Conservation (phyloP, 2,329 filamentous ascomycete species). For the Sporothrix euskadiensis region DNA sequence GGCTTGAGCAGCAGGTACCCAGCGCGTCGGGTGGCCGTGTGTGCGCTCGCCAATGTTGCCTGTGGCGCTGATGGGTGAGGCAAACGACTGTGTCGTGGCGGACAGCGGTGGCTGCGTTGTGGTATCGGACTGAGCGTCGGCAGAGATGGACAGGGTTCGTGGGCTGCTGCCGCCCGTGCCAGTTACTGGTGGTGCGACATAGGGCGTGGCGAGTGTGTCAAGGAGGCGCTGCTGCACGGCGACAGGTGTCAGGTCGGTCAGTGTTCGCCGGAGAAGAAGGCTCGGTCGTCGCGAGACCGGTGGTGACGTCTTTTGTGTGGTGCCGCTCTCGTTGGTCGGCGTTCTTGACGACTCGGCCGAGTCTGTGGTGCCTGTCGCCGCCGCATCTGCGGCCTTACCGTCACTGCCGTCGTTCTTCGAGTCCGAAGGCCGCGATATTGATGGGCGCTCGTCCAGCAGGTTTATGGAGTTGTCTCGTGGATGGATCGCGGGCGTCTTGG, state of each 20-base stretch:
- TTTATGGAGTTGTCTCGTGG: constrained; percentile 15
- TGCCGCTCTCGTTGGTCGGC: constrained; percentile 57
- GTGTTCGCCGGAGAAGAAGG: constrained; percentile 71
- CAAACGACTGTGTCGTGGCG: constrained; percentile 40
- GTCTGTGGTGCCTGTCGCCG: constrained; percentile 35
- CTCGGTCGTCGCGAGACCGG: constrained; percentile 62
- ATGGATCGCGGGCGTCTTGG: neutral
- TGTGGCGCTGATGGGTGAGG: constrained; percentile 47
- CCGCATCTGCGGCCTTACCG: neutral
- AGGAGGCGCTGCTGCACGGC: constrained; percentile 79
- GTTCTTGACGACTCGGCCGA: constrained; percentile 56
- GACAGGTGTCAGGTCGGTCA: constrained; percentile 76
- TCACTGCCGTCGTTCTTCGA: neutral
- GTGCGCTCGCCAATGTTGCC: constrained; percentile 58
- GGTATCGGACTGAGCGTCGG: constrained; percentile 18
- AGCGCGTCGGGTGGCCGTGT: constrained; percentile 89
- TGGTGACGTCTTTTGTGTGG: constrained; percentile 53
- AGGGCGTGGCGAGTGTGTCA: constrained; percentile 83
- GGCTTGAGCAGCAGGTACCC: constrained; percentile 87
- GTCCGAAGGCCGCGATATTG: neutral
- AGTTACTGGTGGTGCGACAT: constrained; percentile 45
- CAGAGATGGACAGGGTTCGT: constrained; percentile 19
- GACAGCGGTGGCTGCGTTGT: constrained; percentile 14
- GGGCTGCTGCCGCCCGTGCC: constrained; percentile 3
- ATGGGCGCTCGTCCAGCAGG: constrained; percentile 16